These are phyloP conservation scores for Fulvia fulva DNA, from an alignment of 2,329 filamentous ascomycete genomes.

Conservation along the genomic window DNA sequence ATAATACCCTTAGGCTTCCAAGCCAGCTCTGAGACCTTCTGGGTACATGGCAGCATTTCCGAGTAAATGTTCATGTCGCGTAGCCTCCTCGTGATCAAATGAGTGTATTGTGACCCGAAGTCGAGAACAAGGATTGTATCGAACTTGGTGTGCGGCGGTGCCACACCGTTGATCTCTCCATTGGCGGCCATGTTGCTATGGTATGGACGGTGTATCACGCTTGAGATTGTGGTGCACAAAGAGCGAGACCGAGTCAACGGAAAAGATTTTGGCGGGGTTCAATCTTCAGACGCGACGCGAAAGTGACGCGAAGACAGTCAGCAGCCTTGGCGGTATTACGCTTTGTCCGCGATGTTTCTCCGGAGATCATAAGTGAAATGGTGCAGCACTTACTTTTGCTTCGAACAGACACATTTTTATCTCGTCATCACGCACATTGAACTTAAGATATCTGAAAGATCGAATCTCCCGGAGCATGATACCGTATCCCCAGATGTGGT, in stretches of 20 bases:
- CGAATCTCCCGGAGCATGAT: too few species aligned
- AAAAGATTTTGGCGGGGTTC: background rate
- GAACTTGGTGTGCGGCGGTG: constrained; percentile 50
- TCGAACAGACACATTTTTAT: too few species aligned
- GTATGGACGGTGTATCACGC: background rate
- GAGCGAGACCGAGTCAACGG: background rate
- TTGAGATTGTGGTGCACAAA: background rate
- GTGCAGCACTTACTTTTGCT: too few species aligned
- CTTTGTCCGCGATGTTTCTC: too few species aligned
- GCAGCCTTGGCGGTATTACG: background rate
- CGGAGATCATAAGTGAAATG: too few species aligned
- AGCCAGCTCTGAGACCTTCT: constrained; percentile 69
- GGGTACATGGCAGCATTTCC: constrained; percentile 84
- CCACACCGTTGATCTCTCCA: constrained; percentile 34
- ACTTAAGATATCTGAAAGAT: too few species aligned
- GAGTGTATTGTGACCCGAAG: constrained; percentile 69
- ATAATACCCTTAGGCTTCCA: constrained; percentile 85
- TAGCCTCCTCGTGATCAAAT: constrained; percentile 71
- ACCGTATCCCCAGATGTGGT: too few species aligned
- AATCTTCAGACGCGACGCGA: background rate
- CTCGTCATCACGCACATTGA: too few species aligned
- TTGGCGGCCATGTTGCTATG: constrained; percentile 26
- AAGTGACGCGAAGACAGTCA: background rate
- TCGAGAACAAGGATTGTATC: constrained; percentile 70
- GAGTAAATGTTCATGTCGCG: constrained; percentile 77